Base-by-base conservation (phyloP, 495 filamentous ascomycete species). In the Penicillium verhagenii region DNA sequence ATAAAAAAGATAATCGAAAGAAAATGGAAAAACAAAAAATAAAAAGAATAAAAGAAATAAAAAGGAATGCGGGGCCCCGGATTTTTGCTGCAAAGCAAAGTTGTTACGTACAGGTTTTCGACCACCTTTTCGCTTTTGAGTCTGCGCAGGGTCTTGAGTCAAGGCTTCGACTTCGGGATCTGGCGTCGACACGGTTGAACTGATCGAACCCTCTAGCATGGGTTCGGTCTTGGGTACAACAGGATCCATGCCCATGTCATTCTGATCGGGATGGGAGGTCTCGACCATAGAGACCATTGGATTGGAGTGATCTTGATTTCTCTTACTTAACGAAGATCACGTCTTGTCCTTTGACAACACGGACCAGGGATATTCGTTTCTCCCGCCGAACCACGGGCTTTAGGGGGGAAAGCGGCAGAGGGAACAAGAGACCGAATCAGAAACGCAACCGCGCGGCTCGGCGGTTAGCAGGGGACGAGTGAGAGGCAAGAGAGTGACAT, bases 81-180 rank as follows among this genome's bases (percentile, higher is more conserved):
- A 64, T 56, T 66, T 37, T 43, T 58, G 56, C 52, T 58, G 52
- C 49, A 44, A 39, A 44, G 20, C 47, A 48, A 38, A 53, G 19
- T 43, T 47, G 55, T 62, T 56, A 85, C 89, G 67, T 85, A 98
- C 94, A 64, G 94, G 94, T 75, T 98, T 98, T 55, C 94, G 83
- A 37, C 94, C 94, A 67, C 94, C 94, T 75, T 98, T 98, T 63
- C 95, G 84, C 79, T 97, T 98, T 68, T 89, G 88, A 52, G 79
- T 80, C 66, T 82, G 81, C 47, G 78, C 74, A 29, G 76, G 67
- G 61, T 86, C 83, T 60, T 84, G 83, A 4, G 69, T 77, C 60
- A 80, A 71, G 20, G 74, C 69, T 54, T 80, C 82, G n/a, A 69
- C 73, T 51, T 86, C 85, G 2, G 76, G 74, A 58, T 87, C 84